Conservation (phyloP, 1,139 yeast species). For the Kluyveromyces sp. region DNA sequence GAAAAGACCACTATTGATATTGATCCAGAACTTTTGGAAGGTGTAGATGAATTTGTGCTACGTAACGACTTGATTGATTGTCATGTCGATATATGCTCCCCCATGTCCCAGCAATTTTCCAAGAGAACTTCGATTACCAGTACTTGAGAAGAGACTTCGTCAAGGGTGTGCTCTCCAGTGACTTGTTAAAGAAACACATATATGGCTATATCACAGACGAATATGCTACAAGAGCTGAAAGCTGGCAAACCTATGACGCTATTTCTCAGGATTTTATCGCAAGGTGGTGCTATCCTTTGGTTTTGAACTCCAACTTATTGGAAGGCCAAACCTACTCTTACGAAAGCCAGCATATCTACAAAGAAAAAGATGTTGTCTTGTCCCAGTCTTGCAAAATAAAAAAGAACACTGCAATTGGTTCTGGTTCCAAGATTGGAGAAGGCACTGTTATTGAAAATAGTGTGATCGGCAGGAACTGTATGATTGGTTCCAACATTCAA, state of each 20-base stretch:
- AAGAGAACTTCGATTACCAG: conserved; percentile 93
- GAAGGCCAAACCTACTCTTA: conserved; percentile 67
- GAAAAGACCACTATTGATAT: conserved; percentile 50
- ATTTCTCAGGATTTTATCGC: conserved; percentile 85
- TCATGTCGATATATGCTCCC: conserved; percentile 94
- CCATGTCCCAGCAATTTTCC: conserved; percentile 90
- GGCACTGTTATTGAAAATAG: conserved; percentile 50
- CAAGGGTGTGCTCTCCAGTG: conserved; percentile 84
- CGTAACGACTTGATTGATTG: conserved; percentile 94
- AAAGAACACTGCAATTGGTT: conserved; percentile 71
- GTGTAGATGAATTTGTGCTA: conserved; percentile 66
- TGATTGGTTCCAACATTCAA: conserved; percentile 67
- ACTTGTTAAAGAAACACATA: conserved; percentile 80
- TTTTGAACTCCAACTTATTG: conserved; percentile 74
- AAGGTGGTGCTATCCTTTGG: conserved; percentile 88
- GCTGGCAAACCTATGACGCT: conserved; percentile 88
- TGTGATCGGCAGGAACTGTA: conserved; percentile 79
- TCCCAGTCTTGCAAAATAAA: conserved; percentile 89
- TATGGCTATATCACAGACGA: conserved; percentile 75
- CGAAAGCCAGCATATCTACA: conserved; percentile 79
- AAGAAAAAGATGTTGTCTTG: conserved; percentile 71
- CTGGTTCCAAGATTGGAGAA: conserved; percentile 57
- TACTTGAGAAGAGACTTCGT: conserved; percentile 79
- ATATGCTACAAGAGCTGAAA: conserved; percentile 90
- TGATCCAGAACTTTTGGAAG: conserved; percentile 79